Conservation (phyloP, 345 rosid species). For the Hevea brasiliensis region DNA sequence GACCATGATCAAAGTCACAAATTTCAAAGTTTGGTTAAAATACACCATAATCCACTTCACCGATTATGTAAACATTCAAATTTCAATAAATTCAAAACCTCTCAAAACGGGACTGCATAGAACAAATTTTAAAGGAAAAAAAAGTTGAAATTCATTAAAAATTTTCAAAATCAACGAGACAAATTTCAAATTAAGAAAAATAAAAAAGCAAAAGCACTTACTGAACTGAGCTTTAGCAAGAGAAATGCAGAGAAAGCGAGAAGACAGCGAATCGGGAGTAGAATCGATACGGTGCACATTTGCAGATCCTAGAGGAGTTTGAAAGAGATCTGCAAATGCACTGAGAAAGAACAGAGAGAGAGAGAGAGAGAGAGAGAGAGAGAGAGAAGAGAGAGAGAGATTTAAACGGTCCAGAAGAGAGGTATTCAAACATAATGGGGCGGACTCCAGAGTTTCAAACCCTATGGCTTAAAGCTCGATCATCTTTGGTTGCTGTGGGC, state of each 20-base stretch:
- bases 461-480: constrained; percentile 42
- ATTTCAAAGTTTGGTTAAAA: constrained; percentile 12
- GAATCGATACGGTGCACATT: constrained; percentile 32
- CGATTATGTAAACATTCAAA: constrained; percentile 9
- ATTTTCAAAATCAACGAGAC: constrained; percentile 23
- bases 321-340: constrained; percentile 34
- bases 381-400: constrained; percentile 25
- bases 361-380: constrained; percentile 25
- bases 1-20: constrained; percentile 13
- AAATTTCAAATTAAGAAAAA: constrained; percentile 11
- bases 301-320: constrained; percentile 33
- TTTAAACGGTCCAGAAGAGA: constrained; percentile 49
- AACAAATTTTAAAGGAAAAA: background rate
- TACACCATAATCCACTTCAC: background rate
- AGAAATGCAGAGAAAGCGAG: constrained; percentile 14
- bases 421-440: constrained; percentile 60
- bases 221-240: constrained; percentile 39
- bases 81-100: background rate
- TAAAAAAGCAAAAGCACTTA: constrained; percentile 22
- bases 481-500: constrained; percentile 23
- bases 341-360: background rate
- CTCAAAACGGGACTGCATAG: background rate
- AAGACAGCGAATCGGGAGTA: constrained; percentile 13
- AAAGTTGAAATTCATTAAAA: background rate
- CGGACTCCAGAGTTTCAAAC: constrained; percentile 55